phyloP scores from a whole-genome alignment of 176 grass and related monocot genomes.

The sorghum (Sorghum bicolor) region Sorghum_bicolor_NCBIv3 NC_012871.2:59374501-59375000 shows the following conservation, averaged over 20 bases:
- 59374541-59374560: not conserved
- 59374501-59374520: not conserved
- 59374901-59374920: not conserved
- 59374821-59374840: too few species aligned
- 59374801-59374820: too few species aligned
- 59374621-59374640: too few species aligned
- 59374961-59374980: too few species aligned
- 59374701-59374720: not conserved
- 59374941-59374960: not conserved
- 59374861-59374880: not conserved
- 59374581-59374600: not conserved
- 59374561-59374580: not conserved
- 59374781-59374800: too few species aligned
- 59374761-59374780: too few species aligned
- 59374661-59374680: not conserved
- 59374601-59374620: too few species aligned
- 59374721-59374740: too few species aligned
- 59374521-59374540: not conserved
- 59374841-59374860: too few species aligned
- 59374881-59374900: not conserved
- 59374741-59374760: too few species aligned
- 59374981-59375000: too few species aligned
- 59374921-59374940: not conserved
- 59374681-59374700: not conserved
- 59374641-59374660: too few species aligned